phyloP scores from a whole-genome alignment of 2,329 filamentous ascomycete species.

The Verticillium isaacii region DNA sequence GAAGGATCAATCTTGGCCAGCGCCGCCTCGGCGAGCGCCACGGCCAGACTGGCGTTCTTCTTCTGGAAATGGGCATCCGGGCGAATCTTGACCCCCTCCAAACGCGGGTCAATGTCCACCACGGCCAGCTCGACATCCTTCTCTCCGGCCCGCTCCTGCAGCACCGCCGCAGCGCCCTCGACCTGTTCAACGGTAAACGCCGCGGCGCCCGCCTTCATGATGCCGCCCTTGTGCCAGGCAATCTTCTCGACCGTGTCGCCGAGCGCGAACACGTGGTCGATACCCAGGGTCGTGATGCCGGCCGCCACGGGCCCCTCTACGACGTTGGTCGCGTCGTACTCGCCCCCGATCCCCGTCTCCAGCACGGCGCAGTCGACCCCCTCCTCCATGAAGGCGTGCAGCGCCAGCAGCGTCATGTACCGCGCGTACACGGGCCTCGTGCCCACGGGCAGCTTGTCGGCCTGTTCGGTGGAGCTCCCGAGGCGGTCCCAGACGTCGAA shows the following conservation, averaged over 20 bases:
- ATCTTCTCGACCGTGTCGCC: constrained; percentile 61
- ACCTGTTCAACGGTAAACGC: constrained; percentile 51
- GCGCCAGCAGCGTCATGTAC: constrained; percentile 61
- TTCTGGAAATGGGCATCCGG: constrained; percentile 51
- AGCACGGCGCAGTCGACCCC: constrained; percentile 58
- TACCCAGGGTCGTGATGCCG: constrained; percentile 61
- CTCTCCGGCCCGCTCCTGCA: constrained; percentile 46
- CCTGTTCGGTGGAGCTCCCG: constrained; percentile 28
- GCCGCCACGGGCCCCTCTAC: constrained; percentile 52
- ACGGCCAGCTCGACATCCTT: constrained; percentile 43
- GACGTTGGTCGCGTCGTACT: constrained; percentile 65
- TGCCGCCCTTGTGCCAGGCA: constrained; percentile 71
- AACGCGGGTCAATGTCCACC: constrained; percentile 39
- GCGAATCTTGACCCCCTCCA: constrained; percentile 39
- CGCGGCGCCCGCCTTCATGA: constrained; percentile 56
- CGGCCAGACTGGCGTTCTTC: constrained; percentile 54
- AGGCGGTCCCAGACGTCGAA: constrained; percentile 63
- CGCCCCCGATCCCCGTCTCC: constrained; percentile 64
- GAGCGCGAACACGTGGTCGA: constrained; percentile 62
- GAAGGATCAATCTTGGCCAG: constrained; percentile 34
- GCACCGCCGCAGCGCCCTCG: constrained; percentile 36
- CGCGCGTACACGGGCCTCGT: constrained; percentile 54
- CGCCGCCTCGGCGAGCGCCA: constrained; percentile 43
- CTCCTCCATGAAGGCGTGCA: constrained; percentile 61
- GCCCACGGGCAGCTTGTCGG: constrained; percentile 18